Evolutionary conservation across 345 rosid genomes (phyloP).

Genomic region (Gossypium herbaceum): DNA sequence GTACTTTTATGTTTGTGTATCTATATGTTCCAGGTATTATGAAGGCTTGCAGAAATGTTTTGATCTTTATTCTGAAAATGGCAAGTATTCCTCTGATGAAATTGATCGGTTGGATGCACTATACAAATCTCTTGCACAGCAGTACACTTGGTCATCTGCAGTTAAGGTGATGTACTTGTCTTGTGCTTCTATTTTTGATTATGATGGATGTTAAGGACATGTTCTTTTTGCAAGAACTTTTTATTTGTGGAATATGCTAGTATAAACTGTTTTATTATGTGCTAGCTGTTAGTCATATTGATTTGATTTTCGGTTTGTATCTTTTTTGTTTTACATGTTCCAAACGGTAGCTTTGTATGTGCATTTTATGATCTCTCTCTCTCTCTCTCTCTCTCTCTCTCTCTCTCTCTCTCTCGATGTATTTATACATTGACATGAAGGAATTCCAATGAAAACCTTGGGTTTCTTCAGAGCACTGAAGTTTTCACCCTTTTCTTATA

Average conservation of each 20-base stretch:
- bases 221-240: not conserved
- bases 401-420: not conserved
- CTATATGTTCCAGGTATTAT: constrained; percentile 55
- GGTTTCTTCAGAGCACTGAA: not conserved
- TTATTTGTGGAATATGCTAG: not conserved
- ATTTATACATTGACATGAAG: not conserved
- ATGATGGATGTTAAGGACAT: not conserved
- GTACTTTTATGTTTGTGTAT: not conserved
- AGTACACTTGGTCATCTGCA: constrained; percentile 87
- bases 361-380: not conserved
- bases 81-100: constrained; percentile 64
- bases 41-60: constrained; percentile 91
- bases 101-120: constrained; percentile 68
- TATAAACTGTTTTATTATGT: not conserved
- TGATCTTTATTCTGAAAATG: constrained; percentile 57
- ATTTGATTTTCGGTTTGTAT: not conserved
- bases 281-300: not conserved
- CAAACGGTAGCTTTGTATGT: not conserved
- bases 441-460: not conserved
- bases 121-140: constrained; percentile 69
- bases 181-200: constrained; percentile 13
- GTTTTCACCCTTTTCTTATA: not conserved
- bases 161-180: constrained; percentile 60
- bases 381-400: not conserved
- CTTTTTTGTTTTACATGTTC: not conserved